phyloP scores from a whole-genome alignment of 495 filamentous ascomycete species.

The Echria macrotheca region DNA sequence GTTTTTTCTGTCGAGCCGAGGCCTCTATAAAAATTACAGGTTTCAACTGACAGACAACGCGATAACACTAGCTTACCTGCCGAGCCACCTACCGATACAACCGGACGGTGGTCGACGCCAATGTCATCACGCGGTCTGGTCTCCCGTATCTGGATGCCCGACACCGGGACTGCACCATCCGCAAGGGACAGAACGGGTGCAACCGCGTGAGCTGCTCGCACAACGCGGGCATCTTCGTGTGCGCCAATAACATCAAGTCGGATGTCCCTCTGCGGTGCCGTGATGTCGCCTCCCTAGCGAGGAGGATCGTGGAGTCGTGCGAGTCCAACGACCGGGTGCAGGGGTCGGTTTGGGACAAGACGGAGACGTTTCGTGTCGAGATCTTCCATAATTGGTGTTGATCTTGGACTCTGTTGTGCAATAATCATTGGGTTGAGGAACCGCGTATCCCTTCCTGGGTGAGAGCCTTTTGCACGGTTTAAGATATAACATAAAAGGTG shows the following conservation, averaged over 20 bases:
- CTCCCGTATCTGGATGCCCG: not conserved
- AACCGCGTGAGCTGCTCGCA: slow-evolving; percentile 6
- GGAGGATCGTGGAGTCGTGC: not conserved
- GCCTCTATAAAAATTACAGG: no score
- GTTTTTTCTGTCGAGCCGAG: no score
- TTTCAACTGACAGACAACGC: no score
- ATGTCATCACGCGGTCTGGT: not conserved
- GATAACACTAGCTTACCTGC: not conserved
- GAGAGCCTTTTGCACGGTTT: no score
- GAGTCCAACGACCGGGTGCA: not conserved
- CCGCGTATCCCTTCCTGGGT: no score
- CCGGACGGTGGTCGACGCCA: not conserved
- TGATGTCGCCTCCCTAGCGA: not conserved
- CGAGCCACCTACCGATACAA: not conserved
- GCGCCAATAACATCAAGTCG: not conserved
- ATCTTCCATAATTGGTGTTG: not conserved
- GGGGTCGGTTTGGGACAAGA: not conserved
- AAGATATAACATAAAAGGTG: no score
- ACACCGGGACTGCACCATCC: not conserved
- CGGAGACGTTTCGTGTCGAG: not conserved
- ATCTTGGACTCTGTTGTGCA: not conserved
- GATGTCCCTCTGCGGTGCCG: not conserved
- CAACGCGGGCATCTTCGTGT: slow-evolving; percentile 6
- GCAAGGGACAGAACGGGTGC: not conserved
- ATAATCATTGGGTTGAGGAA: no score